Base-by-base conservation (phyloP, 495 filamentous ascomycete species). In the Parmelia sp. region DNA sequence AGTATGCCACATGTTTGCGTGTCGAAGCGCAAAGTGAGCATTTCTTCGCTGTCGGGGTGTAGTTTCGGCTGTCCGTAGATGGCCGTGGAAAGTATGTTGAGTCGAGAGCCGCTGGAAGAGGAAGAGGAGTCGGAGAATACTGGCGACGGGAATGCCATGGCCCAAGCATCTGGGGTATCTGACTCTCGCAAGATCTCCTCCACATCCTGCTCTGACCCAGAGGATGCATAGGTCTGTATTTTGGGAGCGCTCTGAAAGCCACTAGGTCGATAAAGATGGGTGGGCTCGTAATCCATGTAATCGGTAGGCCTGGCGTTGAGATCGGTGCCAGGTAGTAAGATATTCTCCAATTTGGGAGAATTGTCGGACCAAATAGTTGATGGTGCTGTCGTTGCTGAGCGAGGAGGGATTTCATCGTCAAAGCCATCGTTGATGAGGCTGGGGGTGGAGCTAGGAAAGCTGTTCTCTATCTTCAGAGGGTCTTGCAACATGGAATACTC, bases 1-100 rank as follows among this genome's bases (percentile, higher is more conserved):
- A 92, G 77, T 59, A 92, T 90, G 11, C 88, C 87, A 68, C 89
- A 91, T 0, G 89, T 92, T 33, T 87, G 74, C 53, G 80, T 78
- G 69, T 90, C 86, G 69, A 88, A 92, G 36, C 87, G 81, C 35
- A 85, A 64, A 12, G 87, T 81, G 23, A 91, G 73, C 81, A 86
- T 84, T 64, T 90, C 88, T 19, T 82, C 79, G 57, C 80, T 85
- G 36, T 76, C 79, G 58, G 76, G 63, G 63, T 75, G 65, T 62
- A 82, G 74, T 40, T 71, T 72, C 12, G 83, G 86, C 59, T 83
- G 78, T 21, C 65, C 65, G 59, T 75, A 78, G 25, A 83, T 70
- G 47, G 53, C 63, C 63, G 42, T 31, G 19, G 37, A 25, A 27
- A 58, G n/a, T 12, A 21, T 23, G 31, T 64, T 53, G 53, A 45